Evolutionary conservation across 2,329 filamentous ascomycete genomes (phyloP), one percentile per base, ranked within the genome.

Genomic region (Davidsoniella australis): DNA sequence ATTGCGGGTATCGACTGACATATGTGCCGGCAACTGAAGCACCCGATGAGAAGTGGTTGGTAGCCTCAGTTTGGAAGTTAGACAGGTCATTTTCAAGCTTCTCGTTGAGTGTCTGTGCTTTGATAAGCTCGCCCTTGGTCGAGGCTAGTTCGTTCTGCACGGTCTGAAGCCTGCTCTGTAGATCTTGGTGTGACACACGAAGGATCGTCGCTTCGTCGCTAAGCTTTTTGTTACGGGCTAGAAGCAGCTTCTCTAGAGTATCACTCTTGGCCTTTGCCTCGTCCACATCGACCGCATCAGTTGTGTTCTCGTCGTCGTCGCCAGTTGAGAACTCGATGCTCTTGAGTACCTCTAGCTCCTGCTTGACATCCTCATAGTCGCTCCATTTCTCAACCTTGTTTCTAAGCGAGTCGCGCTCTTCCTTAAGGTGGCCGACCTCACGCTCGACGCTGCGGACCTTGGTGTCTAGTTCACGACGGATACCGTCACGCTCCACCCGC

Each of bases 311-410:
- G 43, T 88, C 84, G 53, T 93, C 87, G 54, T 89, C 84, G 6
- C 85, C 88, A 0, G 85, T 89, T 2, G 89, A 85, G 58, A 98
- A 94, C 62, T 98, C 91, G 57, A 98, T 95, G 56, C 89, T 94
- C 75, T 94, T 94, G 53, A 98, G 75, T 54, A 96, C 88, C 59
- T 96, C 89, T 2, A 98, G 72, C 64, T 98, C 93, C 55, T 93
- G 85, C 65, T 91, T 95, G 44, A 98, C 78, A 52, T 96, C 89
- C 33, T 96, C 88, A 61, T 98, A 98, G 62, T 98, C 91, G 56
- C 78, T 78, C 78, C 85, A 93, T 61, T 84, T 93, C 55, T 86
- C 79, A 3, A 96, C 75, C 65, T 91, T 94, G 37, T 72, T 68
- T 59, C 82, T 85, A 50, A 96, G 68, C 23, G 73, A 70, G 53